These are phyloP conservation scores for Podosphaera xanthii DNA, from an alignment of 2,329 filamentous ascomycete genomes.

Conservation along the genomic window DNA sequence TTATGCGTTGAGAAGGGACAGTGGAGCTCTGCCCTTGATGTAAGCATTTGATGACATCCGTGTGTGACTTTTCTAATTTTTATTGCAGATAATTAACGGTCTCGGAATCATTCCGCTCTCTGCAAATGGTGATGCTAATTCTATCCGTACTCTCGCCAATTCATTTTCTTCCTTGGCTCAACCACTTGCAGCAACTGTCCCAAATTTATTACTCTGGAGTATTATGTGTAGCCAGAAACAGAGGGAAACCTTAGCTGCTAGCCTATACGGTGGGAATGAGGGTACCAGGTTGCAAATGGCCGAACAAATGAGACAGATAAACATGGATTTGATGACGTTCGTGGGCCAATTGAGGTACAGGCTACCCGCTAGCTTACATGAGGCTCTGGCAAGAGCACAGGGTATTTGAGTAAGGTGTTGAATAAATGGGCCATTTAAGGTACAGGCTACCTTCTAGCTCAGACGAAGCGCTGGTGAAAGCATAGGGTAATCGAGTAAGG, in stretches of 20 bases:
- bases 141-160: slow-evolving; percentile 58
- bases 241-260: slow-evolving; percentile 43
- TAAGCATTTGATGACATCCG: slow-evolving; percentile 21
- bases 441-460: slow-evolving; percentile 73
- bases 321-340: slow-evolving; percentile 80
- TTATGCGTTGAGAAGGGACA: slow-evolving; percentile 30
- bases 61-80: slow-evolving; percentile 8
- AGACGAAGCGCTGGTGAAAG: slow-evolving; percentile 70
- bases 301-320: slow-evolving; percentile 53
- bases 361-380: slow-evolving; percentile 67
- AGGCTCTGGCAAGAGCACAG: slow-evolving; percentile 56
- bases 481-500: slow-evolving; percentile 17
- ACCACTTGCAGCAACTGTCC: slow-evolving; percentile 70
- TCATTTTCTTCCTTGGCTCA: slow-evolving; percentile 60
- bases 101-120: slow-evolving; percentile 64
- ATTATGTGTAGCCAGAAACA: slow-evolving; percentile 68
- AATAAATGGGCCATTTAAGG: slow-evolving; percentile 48
- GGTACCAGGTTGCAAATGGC: slow-evolving; percentile 39
- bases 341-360: slow-evolving; percentile 82
- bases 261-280: slow-evolving; percentile 53
- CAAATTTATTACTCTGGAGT: slow-evolving; percentile 82
- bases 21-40: slow-evolving; percentile 40
- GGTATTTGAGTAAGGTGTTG: slow-evolving; percentile 4
- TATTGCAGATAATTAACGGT: slow-evolving; percentile 39
- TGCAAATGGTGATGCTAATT: slow-evolving; percentile 49